Evolutionary conservation across 768 basidiomycete species (phyloP).

Genomic region (Chalciporus pseudorubinellus): DNA sequence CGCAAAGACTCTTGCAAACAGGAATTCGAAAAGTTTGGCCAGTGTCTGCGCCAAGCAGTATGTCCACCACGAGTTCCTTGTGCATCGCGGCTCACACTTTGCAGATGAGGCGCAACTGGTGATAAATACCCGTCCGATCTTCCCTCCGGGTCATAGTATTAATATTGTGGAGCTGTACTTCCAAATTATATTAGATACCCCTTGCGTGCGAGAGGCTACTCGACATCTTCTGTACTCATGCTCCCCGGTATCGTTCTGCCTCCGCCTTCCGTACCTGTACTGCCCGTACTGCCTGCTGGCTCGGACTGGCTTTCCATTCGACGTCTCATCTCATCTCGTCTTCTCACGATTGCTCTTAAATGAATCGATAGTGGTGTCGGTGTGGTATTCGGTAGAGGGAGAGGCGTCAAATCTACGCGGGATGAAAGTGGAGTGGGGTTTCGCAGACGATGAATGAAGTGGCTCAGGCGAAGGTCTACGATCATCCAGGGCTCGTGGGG

Average conservation of each 20-base stretch:
- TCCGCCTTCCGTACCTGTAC: constrained; percentile 38
- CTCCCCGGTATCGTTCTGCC: constrained; percentile 33
- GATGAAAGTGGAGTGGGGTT: constrained; percentile 44
- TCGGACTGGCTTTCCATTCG: constrained; percentile 26
- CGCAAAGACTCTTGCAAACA: constrained; percentile 78
- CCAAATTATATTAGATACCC: constrained; percentile 20
- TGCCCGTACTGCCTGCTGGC: constrained; percentile 21
- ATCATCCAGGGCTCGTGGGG: constrained; percentile 44
- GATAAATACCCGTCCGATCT: constrained; percentile 9
- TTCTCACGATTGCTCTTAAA: constrained; percentile 51
- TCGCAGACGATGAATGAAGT: constrained; percentile 56
- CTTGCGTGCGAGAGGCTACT: constrained; percentile 16
- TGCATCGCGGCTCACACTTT: not conserved
- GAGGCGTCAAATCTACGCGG: constrained; percentile 31
- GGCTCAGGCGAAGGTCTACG: constrained; percentile 58
- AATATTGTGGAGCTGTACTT: constrained; percentile 7
- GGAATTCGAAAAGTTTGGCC: constrained; percentile 82
- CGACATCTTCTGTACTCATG: constrained; percentile 22
- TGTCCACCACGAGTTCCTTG: constrained; percentile 32
- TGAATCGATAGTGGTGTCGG: constrained; percentile 48
- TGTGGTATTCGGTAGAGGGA: constrained; percentile 63
- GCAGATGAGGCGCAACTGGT: constrained; percentile 61
- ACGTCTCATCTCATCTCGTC: constrained; percentile 43
- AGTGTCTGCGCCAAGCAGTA: constrained; percentile 79
- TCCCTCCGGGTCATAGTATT: constrained; percentile 3